phyloP scores from a whole-genome alignment of 345 rosid species.

The Hibiscus trionum region DNA sequence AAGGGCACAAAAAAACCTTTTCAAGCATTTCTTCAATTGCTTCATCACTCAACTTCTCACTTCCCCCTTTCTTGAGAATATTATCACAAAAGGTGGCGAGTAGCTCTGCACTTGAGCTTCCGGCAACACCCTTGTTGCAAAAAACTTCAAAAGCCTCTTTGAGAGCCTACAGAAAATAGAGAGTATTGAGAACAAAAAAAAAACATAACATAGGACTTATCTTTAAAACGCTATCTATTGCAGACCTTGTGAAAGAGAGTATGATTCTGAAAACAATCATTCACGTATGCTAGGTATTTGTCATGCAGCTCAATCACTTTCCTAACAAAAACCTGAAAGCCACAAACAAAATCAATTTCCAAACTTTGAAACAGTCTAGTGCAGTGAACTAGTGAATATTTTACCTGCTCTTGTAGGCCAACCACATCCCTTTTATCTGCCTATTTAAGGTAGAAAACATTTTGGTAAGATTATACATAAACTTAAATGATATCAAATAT shows the following conservation, averaged over 20 bases:
- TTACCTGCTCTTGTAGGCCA: conserved; percentile 53
- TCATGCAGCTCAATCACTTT: conserved; percentile 72
- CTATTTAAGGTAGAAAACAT: conserved; percentile 15
- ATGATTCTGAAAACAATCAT: conserved; percentile 59
- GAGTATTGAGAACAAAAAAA: neutral
- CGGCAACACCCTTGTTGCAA: neutral
- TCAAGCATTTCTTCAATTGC: conserved; percentile 17
- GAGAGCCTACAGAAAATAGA: neutral
- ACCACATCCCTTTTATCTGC: conserved; percentile 28
- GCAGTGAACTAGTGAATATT: neutral
- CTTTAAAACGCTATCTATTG: neutral
- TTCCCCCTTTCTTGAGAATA: neutral
- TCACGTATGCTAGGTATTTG: conserved; percentile 53
- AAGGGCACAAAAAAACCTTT: conserved; percentile 31
- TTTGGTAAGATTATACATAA: neutral
- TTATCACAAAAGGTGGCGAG: neutral
- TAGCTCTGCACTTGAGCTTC: neutral
- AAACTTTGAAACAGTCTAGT: neutral
- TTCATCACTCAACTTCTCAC: neutral
- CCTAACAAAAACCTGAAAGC: conserved; percentile 54
- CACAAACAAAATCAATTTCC: conserved; percentile 13
- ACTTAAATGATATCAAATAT: too few relatives aligned
- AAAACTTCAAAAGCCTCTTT: neutral
- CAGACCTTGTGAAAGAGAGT: conserved; percentile 67
- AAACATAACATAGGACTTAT: neutral